phyloP scores from a whole-genome alignment of 495 filamentous ascomycete species.

The Chaetomium fimeti region DNA sequence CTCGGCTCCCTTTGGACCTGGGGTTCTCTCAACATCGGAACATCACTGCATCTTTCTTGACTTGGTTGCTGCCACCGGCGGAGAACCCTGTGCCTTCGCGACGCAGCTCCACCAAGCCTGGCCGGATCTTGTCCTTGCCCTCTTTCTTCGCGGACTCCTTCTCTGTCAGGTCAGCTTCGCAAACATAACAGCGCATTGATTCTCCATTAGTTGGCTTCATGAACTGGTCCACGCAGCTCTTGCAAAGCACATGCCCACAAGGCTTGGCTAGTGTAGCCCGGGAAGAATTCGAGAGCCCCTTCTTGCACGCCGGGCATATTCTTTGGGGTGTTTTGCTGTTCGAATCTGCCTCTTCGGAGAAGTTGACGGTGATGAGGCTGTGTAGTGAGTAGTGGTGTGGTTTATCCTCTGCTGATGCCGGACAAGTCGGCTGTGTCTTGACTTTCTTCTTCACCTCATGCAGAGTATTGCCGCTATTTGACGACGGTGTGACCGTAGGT shows the following conservation, averaged over 20 bases:
- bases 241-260: constrained; percentile 91
- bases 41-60: constrained; percentile 73
- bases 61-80: constrained; percentile 75
- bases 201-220: constrained; percentile 63
- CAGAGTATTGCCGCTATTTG: constrained; percentile 48
- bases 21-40: constrained; percentile 46
- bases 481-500: constrained; percentile 73
- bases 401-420: constrained; percentile 65
- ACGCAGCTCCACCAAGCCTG: constrained; percentile 79
- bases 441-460: constrained; percentile 60
- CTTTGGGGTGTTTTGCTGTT: constrained; percentile 53
- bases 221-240: constrained; percentile 84
- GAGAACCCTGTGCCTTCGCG: constrained; percentile 94
- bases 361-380: constrained; percentile 73
- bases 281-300: constrained; percentile 74
- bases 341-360: constrained; percentile 68
- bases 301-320: constrained; percentile 87
- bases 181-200: constrained; percentile 78
- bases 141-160: constrained; percentile 41
- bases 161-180: constrained; percentile 70
- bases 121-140: constrained; percentile 57
- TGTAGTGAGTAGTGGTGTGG: constrained; percentile 82
- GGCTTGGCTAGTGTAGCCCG: constrained; percentile 87
- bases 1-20: background rate
- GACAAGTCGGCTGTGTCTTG: constrained; percentile 77